Evolutionary conservation across 1,284 basidiomycete genomes (phyloP).

Genomic region (Waitea zeae): DNA sequence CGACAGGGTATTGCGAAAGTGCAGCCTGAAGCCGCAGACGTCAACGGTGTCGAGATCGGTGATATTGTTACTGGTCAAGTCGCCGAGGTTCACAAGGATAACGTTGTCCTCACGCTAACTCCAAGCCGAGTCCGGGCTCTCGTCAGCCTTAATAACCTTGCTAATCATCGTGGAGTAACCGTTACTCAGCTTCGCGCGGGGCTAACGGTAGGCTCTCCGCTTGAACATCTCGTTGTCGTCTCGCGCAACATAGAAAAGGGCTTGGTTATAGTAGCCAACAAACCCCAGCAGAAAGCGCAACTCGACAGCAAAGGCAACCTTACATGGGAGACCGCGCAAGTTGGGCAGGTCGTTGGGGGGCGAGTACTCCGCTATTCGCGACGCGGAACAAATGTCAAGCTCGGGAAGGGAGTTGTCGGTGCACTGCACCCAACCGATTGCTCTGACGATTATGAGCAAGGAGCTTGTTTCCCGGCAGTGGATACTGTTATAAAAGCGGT

Average conservation of each 20-base stretch:
- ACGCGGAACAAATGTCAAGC: conserved; percentile 60
- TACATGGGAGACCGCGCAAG: conserved; percentile 43
- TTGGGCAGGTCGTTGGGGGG: conserved; percentile 64
- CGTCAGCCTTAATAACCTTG: conserved; percentile 74
- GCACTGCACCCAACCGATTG: conserved; percentile 68
- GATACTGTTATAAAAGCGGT: conserved; percentile 55
- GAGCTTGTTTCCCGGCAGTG: conserved; percentile 38
- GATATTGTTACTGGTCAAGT: conserved; percentile 56
- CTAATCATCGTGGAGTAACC: conserved; percentile 58
- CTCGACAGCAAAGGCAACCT: conserved; percentile 31
- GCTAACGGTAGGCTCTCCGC: conserved; percentile 55
- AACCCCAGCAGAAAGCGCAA: conserved; percentile 33
- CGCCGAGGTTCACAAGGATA: conserved; percentile 70
- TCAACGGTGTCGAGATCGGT: conserved; percentile 62
- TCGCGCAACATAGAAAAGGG: conserved; percentile 82
- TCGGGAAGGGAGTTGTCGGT: conserved; percentile 54
- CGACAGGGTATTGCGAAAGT: conserved; percentile 58
- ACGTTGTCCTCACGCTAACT: conserved; percentile 57
- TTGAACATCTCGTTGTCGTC: conserved; percentile 74
- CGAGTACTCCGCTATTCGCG: conserved; percentile 56
- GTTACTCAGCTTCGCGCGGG: conserved; percentile 52
- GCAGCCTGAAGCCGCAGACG: conserved; percentile 33
- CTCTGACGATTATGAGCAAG: conserved; percentile 59
- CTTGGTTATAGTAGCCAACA: conserved; percentile 74
- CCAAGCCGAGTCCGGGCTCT: conserved; percentile 66